Evolutionary conservation across 495 filamentous ascomycete genomes (phyloP), one percentile per base, ranked within the genome.

Genomic region (Talaromyces trachyspermus): DNA sequence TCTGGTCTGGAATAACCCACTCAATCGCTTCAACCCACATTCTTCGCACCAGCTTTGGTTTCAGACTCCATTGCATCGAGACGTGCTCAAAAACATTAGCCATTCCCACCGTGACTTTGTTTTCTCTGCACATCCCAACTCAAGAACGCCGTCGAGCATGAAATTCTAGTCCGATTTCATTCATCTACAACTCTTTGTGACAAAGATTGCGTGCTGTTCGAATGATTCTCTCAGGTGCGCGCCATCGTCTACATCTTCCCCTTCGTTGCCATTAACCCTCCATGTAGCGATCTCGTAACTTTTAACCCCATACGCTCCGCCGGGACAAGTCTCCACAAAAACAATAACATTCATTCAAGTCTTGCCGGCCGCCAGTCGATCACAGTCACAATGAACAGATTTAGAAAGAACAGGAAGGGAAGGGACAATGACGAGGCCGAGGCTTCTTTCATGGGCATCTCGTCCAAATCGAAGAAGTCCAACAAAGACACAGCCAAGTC

Each of bases 371-470:
- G 35, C 25, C 11, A 27, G 11, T 41, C 39, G 19, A 18, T 10
- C 23, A 26, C 39, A 42, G 22, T 32, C 42, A 44, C 2, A 42
- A 89, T 89, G 85, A 86, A 88, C 70, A 81, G 81, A 19, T 86
- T 88, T 56, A 74, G 84, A 53, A 84, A 75, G 24, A 77, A 79
- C 60, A 86, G 79, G 69, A 65, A 67, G 43, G 51, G 40, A 46
- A 66, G 65, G 53, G 64, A 72, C 32, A 5, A 39, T 54, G n/a
- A 30, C 52, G 19, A 49, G 38, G 15, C 26, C 17, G 38, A 36
- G 24, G 40, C 38, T 24, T 24, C 37, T 10, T 55, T 60, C 8
- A 57, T 70, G 26, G 61, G 57, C 14, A 50, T 25, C 8, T 42
- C 66, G 47, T 78, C 66, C 57, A 62, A 52, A 58, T 79, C 75